phyloP scores from a whole-genome alignment of 768 basidiomycete species.

The Leccinum obscurum region DNA sequence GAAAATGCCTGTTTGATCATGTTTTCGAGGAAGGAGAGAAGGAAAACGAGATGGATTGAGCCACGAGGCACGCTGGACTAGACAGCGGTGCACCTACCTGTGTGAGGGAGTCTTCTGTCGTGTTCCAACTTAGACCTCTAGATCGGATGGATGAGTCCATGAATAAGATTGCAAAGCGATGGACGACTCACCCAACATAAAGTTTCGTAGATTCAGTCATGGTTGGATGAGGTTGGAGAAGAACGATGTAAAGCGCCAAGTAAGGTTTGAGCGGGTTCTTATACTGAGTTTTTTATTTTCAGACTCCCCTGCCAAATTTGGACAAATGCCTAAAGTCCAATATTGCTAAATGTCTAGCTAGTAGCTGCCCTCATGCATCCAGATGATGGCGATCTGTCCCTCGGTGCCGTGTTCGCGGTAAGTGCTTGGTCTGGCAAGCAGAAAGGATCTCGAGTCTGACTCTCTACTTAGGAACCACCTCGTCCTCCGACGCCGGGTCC shows the following conservation, averaged over 20 bases:
- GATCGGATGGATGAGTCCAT: not conserved
- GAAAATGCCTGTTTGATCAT: constrained; percentile 40
- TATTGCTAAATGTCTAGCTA: no score
- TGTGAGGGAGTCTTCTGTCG: constrained; percentile 29
- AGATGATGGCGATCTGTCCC: not conserved
- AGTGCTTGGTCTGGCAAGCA: not conserved
- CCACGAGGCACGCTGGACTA: not conserved
- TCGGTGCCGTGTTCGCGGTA: not conserved
- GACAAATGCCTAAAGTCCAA: constrained; percentile 3
- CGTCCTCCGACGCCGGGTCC: constrained; percentile 69
- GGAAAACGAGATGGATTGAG: constrained; percentile 11
- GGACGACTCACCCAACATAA: constrained; percentile 32
- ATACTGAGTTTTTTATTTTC: constrained; percentile 28
- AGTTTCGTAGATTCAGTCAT: constrained; percentile 31
- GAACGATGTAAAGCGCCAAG: constrained; percentile 12
- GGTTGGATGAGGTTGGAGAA: constrained; percentile 16
- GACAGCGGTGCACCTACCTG: constrained; percentile 20
- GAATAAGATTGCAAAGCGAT: not conserved
- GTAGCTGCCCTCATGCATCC: not conserved
- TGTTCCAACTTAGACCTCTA: constrained; percentile 37
- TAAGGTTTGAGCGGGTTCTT: constrained; percentile 28
- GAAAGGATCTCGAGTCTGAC: not conserved
- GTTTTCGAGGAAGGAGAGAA: constrained; percentile 8
- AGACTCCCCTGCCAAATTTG: constrained; percentile 33
- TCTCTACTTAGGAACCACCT: constrained; percentile 48